Percentiles rank a stretch among this genome's conserved stretches.
Evolutionary conservation across 257 asterid species (phyloP).

Genomic region (Fraxinus pennsylvanica): DNA sequence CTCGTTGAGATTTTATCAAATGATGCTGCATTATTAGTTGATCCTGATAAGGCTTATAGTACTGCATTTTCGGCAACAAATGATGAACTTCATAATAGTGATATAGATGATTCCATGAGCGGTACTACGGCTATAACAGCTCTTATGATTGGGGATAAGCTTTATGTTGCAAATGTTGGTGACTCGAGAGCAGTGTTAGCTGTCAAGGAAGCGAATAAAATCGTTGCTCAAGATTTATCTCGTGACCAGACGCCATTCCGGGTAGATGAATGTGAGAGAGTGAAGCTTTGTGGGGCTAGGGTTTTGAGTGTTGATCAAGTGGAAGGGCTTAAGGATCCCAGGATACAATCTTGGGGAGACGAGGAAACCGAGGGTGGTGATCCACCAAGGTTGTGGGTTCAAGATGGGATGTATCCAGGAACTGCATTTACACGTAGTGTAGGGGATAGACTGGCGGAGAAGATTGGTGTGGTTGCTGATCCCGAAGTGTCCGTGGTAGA

Average conservation of each 20-base stretch:
- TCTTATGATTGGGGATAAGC: constrained; percentile 68
- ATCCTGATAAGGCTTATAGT: constrained; percentile 77
- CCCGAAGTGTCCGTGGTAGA: constrained; percentile 73
- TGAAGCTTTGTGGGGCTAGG: constrained; percentile 89
- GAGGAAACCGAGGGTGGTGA: constrained; percentile 91
- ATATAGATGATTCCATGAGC: constrained; percentile 90
- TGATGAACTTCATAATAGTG: constrained; percentile 73
- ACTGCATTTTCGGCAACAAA: constrained; percentile 68
- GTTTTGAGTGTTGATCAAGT: constrained; percentile 94
- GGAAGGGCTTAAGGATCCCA: constrained; percentile 90
- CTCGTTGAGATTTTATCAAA: constrained; percentile 59
- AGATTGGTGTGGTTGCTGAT: constrained; percentile 78
- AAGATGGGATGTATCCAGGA: constrained; percentile 90
- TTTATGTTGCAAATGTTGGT: constrained; percentile 92
- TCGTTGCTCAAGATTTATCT: constrained; percentile 75
- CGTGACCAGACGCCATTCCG: constrained; percentile 92
- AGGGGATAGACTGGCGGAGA: constrained; percentile 86
- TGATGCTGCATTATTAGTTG: constrained; percentile 65
- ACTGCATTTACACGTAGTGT: constrained; percentile 94
- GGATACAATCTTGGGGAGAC: constrained; percentile 86
- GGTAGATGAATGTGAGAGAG: constrained; percentile 89
- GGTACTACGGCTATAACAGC: constrained; percentile 94
- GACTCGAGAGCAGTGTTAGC: constrained; percentile 90
- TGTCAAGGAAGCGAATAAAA: constrained; percentile 65
- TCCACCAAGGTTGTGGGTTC: constrained; percentile 97